Evolutionary conservation across 495 filamentous ascomycete species (phyloP).

Genomic region (Penicillium argentinense): DNA sequence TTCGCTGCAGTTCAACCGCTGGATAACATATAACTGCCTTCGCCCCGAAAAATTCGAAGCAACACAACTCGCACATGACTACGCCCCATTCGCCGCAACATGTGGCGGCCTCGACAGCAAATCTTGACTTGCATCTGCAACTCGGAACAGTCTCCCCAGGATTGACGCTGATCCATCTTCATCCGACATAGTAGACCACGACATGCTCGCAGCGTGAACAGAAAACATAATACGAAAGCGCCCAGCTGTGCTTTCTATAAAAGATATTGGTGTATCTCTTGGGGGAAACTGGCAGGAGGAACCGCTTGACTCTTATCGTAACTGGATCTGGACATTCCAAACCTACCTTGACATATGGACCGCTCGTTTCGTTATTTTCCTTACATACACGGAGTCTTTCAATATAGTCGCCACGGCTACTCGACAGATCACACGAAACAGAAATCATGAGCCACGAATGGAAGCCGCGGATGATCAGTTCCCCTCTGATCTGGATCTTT

Average conservation of each 20-base stretch:
- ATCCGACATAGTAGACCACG: neutral
- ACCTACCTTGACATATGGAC: neutral
- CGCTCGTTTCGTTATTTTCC: neutral
- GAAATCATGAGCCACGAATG: neutral
- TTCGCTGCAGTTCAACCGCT: constrained; percentile 44
- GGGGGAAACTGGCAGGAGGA: neutral
- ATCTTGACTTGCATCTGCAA: too few species aligned
- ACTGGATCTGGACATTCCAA: neutral
- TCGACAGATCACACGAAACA: constrained; percentile 3
- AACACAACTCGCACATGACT: constrained; percentile 29
- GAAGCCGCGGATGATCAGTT: too few species aligned
- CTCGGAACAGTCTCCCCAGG: neutral
- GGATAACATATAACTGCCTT: constrained; percentile 36
- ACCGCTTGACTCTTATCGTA: neutral
- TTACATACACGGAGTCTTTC: neutral
- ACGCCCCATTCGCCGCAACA: constrained; percentile 22
- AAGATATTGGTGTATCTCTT: neutral
- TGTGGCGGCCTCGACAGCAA: constrained; percentile 17
- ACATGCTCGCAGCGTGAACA: constrained; percentile 14
- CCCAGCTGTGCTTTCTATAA: neutral
- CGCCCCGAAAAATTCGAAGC: constrained; percentile 23
- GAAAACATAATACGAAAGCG: neutral
- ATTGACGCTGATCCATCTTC: neutral
- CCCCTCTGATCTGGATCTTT: too few species aligned
- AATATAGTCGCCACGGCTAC: constrained; percentile 2